A percentile compares a stretch with the other conserved stretches of the same genome.
phyloP scores from a whole-genome alignment of 208 protist genomes.

The Strigomonas culicis region DNA sequence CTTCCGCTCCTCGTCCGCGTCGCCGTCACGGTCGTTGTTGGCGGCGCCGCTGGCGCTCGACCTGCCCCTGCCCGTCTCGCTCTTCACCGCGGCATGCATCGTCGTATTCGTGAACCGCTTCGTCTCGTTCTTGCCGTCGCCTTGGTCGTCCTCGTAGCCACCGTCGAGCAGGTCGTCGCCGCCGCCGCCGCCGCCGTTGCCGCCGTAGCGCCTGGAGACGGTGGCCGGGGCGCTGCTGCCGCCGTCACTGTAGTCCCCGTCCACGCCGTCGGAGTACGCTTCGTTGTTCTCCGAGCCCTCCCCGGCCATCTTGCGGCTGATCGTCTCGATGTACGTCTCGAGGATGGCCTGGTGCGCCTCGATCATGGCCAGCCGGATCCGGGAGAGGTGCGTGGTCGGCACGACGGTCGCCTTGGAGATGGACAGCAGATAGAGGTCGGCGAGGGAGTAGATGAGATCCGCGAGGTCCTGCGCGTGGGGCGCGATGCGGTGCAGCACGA shows the following conservation, averaged over 20 bases:
- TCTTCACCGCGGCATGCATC: too few relatives aligned
- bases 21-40: conserved; percentile 2
- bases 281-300: conserved; percentile 24
- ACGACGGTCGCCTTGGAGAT: conserved; percentile 73
- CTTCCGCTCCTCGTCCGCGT: conserved; percentile 9
- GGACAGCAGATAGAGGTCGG: conserved; percentile 82
- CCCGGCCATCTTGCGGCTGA: conserved; percentile 63
- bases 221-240: conserved; percentile 5
- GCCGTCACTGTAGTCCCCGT: conserved; percentile 22
- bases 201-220: not conserved
- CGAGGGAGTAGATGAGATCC: conserved; percentile 76
- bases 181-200: not conserved
- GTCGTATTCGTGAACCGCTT: too few relatives aligned
- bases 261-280: conserved; percentile 14
- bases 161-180: conserved; percentile 1
- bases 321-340: conserved; percentile 82
- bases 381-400: conserved; percentile 72
- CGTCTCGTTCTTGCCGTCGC: not conserved
- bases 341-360: conserved; percentile 70
- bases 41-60: not conserved
- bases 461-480: conserved; percentile 73
- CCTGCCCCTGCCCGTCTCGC: not conserved
- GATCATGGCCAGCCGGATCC: conserved; percentile 73
- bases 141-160: not conserved
- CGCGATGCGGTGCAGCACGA: conserved; percentile 84